Conservation (phyloP, 108 stramenopile genomes). For the Discostella stelligeroides region DNA sequence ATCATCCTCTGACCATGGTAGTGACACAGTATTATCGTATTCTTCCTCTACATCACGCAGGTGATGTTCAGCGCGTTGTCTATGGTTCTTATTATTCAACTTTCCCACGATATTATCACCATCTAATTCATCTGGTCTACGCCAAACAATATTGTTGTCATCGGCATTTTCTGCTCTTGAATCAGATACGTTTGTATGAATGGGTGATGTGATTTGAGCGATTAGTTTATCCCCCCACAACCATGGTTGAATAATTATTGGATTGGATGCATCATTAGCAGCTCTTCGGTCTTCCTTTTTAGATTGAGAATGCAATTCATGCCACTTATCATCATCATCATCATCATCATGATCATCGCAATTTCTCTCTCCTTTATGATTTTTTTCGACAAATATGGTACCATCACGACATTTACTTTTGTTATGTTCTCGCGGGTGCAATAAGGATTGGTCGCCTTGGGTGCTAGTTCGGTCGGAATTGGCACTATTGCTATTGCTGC, state of each 20-base stretch:
- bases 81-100: not conserved
- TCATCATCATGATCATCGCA: slow-evolving; percentile 7
- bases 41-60: slow-evolving; percentile 2
- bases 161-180: slow-evolving; percentile 19
- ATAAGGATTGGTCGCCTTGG: not conserved
- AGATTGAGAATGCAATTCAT: slow-evolving; percentile 4
- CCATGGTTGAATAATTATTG: not conserved
- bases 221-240: no score
- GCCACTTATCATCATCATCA: slow-evolving; percentile 24
- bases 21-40: not conserved
- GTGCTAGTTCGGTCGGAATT: not conserved
- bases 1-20: no score
- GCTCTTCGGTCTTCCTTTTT: not conserved
- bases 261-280: no score
- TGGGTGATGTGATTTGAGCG: not conserved
- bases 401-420: not conserved
- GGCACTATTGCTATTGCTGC: no score
- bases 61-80: not conserved
- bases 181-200: not conserved
- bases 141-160: slow-evolving; percentile 34
- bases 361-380: no score
- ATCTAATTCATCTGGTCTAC: slow-evolving; percentile 10
- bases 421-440: no score
- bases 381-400: not conserved
- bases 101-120: not conserved